These are phyloP conservation scores for Lasiodiplodia gonubiensis DNA, from an alignment of 2,329 filamentous ascomycete species.

Conservation along the genomic window DNA sequence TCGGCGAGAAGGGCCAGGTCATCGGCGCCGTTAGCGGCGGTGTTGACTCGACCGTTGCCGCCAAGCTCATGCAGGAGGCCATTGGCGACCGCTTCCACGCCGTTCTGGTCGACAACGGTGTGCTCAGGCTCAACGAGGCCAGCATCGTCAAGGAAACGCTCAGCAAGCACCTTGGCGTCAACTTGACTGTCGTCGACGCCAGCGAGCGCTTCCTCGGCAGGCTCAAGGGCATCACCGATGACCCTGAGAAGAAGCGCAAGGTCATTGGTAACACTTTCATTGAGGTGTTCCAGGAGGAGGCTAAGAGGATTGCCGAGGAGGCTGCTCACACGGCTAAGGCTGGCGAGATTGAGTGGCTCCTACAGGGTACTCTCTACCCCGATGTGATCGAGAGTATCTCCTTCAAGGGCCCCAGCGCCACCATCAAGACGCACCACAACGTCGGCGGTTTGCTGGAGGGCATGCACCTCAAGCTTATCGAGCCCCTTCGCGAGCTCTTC, in stretches of 20 bases:
- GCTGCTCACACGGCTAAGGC: constrained; percentile 69
- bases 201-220: constrained; percentile 76
- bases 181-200: constrained; percentile 85
- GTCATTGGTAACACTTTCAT: constrained; percentile 85
- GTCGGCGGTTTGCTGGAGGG: constrained; percentile 70
- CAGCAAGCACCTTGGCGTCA: constrained; percentile 80
- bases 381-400: constrained; percentile 75
- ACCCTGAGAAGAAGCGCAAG: constrained; percentile 88
- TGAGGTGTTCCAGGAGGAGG: constrained; percentile 82
- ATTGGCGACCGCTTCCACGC: constrained; percentile 87
- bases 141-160: constrained; percentile 81
- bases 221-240: constrained; percentile 73
- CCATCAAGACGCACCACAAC: constrained; percentile 78
- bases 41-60: constrained; percentile 88
- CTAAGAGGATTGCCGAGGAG: constrained; percentile 72
- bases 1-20: constrained; percentile 82
- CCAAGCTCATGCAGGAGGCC: constrained; percentile 82
- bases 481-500: constrained; percentile 80
- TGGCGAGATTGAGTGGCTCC: constrained; percentile 83
- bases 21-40: constrained; percentile 81
- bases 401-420: constrained; percentile 73
- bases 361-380: constrained; percentile 85
- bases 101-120: constrained; percentile 82
- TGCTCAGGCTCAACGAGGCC: constrained; percentile 86
- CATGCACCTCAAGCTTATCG: constrained; percentile 73